Evolutionary conservation across 2,329 filamentous ascomycete genomes (phyloP).

Genomic region (Rhexocercosporidium sp.): DNA sequence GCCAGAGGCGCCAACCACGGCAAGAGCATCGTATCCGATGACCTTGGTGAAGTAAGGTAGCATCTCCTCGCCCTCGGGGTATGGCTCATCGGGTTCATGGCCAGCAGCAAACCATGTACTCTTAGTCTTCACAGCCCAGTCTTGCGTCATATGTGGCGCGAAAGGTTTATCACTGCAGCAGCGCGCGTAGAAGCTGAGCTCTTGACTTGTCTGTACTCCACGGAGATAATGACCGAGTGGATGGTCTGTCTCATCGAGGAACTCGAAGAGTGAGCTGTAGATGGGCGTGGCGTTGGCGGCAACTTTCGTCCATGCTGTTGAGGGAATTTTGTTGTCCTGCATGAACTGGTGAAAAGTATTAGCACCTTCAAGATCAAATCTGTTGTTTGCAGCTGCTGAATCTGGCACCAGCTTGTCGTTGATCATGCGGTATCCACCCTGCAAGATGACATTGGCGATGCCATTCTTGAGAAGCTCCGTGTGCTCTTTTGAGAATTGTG

Average conservation of each 20-base stretch:
- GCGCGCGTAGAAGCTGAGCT: conserved; percentile 33
- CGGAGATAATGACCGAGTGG: conserved; percentile 33
- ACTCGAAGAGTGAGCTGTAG: conserved; percentile 26
- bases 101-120: conserved; percentile 30
- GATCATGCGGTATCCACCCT: conserved; percentile 34
- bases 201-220: conserved; percentile 33
- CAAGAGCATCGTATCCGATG: conserved; percentile 39
- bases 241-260: conserved; percentile 29
- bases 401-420: conserved; percentile 20
- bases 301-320: conserved; percentile 35
- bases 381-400: conserved; percentile 34
- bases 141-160: conserved; percentile 30
- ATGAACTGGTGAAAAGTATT: conserved; percentile 32
- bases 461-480: conserved; percentile 23
- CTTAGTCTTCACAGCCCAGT: conserved; percentile 36
- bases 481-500: conserved; percentile 25
- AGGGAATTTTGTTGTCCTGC: conserved; percentile 27
- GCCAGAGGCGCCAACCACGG: conserved; percentile 36
- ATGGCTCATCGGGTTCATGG: conserved; percentile 22
- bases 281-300: conserved; percentile 34
- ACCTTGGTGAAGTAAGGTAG: conserved; percentile 35
- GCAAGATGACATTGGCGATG: conserved; percentile 30
- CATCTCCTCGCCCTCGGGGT: conserved; percentile 31
- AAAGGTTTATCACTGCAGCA: conserved; percentile 30
- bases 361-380: conserved; percentile 32